Evolutionary conservation across 148 eudicot species (phyloP).

Genomic region (Diospyros kaki): DNA sequence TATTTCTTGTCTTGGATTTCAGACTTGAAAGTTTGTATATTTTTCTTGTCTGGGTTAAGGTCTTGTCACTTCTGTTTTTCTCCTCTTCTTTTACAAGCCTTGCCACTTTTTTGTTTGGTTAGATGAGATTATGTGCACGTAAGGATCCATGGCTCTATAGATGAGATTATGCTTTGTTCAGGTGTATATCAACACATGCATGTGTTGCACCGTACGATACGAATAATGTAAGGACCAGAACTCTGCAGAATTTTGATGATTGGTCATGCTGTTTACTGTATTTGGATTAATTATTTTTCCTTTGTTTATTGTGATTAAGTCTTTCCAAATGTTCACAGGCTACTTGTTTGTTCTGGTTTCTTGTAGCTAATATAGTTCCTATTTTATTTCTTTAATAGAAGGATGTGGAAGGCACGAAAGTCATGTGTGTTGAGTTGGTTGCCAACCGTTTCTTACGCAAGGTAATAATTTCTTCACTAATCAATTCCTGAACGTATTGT

Average conservation of each 20-base stretch:
- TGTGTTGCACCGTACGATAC: not conserved
- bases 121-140: no score
- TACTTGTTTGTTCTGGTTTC: not conserved
- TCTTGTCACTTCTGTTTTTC: no score
- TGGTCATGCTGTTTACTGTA: not conserved
- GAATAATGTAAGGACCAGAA: not conserved
- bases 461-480: constrained; percentile 29
- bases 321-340: not conserved
- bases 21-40: no score
- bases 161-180: no score
- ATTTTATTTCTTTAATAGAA: constrained; percentile 16
- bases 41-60: no score
- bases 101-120: no score
- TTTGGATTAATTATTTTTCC: not conserved
- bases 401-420: constrained; percentile 36
- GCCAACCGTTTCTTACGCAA: constrained; percentile 91
- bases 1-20: no score
- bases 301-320: not conserved
- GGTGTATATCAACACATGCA: no score
- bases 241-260: not conserved
- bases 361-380: not conserved
- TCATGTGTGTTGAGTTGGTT: constrained; percentile 90
- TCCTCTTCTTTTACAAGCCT: no score
- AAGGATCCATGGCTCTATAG: no score
- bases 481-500: not conserved